phyloP scores from a whole-genome alignment of 163 green algal genomes.

The Smithsoniella earleae region DNA sequence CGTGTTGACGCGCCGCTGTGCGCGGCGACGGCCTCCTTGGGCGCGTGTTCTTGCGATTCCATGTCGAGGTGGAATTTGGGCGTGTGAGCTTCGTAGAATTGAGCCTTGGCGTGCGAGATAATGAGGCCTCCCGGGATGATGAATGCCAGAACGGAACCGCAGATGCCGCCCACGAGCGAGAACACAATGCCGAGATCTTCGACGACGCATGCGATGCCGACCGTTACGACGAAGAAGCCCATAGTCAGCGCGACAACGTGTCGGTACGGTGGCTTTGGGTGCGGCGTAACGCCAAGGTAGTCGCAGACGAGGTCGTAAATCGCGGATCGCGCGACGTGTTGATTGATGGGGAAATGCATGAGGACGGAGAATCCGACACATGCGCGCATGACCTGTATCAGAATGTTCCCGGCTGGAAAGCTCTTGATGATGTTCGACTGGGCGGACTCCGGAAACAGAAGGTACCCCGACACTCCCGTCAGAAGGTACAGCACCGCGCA shows the following conservation, averaged over 20 bases:
- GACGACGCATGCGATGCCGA: background rate
- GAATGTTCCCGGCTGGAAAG: background rate
- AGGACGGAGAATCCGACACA: slow-evolving; percentile 14
- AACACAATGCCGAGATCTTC: background rate
- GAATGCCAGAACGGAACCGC: background rate
- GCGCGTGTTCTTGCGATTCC: no score
- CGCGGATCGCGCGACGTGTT: slow-evolving; percentile 5
- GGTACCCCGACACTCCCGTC: background rate
- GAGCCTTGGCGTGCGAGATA: slow-evolving; percentile 10
- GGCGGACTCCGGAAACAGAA: background rate
- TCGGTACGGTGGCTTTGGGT: background rate
- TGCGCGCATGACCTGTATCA: slow-evolving; percentile 7
- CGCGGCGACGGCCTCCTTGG: no score
- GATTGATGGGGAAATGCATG: slow-evolving; percentile 6
- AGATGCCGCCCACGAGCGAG: background rate
- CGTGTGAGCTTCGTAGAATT: no score
- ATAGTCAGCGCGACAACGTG: background rate
- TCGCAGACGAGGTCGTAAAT: background rate
- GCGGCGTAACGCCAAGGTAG: background rate
- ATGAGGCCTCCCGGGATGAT: background rate
- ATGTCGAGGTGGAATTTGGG: no score
- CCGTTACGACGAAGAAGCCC: background rate
- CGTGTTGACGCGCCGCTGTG: no score
- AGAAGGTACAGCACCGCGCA: slow-evolving; percentile 4
- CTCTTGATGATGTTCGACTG: slow-evolving; percentile 18